Evolutionary conservation across 202 grass and related monocot genomes (phyloP), one percentile per base, ranked within the genome.

Genomic region (Elaeis oleifera): DNA sequence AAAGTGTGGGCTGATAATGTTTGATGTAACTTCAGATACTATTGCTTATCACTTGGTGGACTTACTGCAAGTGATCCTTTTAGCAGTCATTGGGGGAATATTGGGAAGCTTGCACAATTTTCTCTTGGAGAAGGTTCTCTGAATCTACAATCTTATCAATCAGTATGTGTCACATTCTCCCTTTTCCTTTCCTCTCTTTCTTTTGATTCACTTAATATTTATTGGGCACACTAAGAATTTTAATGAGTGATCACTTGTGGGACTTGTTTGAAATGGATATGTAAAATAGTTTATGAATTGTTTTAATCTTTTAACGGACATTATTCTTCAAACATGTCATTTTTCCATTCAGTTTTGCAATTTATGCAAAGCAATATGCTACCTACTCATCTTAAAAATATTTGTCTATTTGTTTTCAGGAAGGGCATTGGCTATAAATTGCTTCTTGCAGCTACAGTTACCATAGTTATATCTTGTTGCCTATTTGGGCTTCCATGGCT

Each of bases 401-500:
- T 19, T 6, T 62, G 59, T 28, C 29, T 44, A 31, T 44, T 44
- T 19, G 5, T 16, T n/a, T 54, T 16, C 52, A 20, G 64, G 51
- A 67, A 54, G 51, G 64, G 64, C 6, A 11, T 15, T 21, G 20
- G n/a, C 0, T 55, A 13, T 23, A 55, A 67, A 19, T 27, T 67
- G 27, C 26, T 67, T 3, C 50, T 55, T 6, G 23, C 64, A 13
- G 17, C 32, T 5, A 53, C 26, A 1, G 24, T 67, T 18, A 55
- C 64, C 7, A 29, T 54, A 3, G 11, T 67, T n/a, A 67, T 51
- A 6, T 54, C 64, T 3, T 55, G 64, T 23, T 67, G 64, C 51
- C 14, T 23, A 5, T 67, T 18, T 4, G 64, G 64, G 21, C 23
- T 67, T 36, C 64, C 64, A 19, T 67, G 64, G 64, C 50, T 67